Base-by-base conservation (phyloP, 305 asterid species). In the Striga hermonthica region DNA sequence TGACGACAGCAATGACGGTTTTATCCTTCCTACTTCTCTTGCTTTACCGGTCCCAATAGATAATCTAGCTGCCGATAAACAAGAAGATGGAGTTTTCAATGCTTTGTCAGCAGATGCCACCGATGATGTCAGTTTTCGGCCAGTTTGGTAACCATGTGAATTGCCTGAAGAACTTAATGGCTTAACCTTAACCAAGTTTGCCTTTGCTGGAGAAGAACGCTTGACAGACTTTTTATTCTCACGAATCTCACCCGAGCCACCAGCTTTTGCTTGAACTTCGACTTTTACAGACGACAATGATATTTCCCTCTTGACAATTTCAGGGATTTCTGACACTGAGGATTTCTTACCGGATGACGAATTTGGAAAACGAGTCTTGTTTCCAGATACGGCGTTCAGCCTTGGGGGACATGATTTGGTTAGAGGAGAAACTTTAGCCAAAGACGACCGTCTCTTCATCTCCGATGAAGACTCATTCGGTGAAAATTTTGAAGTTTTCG, bases 261-360 rank as follows among this genome's bases (percentile, higher is more conserved):
- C 74, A n/a, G 16, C 75, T 65, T 75, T 67, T 15, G 7, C 62
- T 28, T 67, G 65, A 28, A 57, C 69, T 50, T 71, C 83, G 38
- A 58, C 69, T 49, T 78, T 62, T 61, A 62, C 72, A 14, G 78
- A 52, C 9, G 85, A 81, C 62, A 62, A 47, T 34, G 1, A 43
- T 41, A 57, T 56, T 73, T 70, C 80, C 69, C 64, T 50, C 84
- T 81, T 78, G 70, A 77, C 64, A 43, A 71, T 67, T 74, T 79
- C 82, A 4, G 83, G 75, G 38, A 78, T 76, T 43, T 65, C 69
- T 0, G 54, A 64, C 15, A 71, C 71, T 70, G 69, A 53, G 57
- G 77, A 39, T 61, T 62, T 69, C 63, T 52, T 15, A 9, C 34
- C 40, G 36, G 74, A 49, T 11, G 66, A 16, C 31, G 9, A 71